Evolutionary conservation across 768 basidiomycete genomes (phyloP).

Genomic region (Kwoniella pini): DNA sequence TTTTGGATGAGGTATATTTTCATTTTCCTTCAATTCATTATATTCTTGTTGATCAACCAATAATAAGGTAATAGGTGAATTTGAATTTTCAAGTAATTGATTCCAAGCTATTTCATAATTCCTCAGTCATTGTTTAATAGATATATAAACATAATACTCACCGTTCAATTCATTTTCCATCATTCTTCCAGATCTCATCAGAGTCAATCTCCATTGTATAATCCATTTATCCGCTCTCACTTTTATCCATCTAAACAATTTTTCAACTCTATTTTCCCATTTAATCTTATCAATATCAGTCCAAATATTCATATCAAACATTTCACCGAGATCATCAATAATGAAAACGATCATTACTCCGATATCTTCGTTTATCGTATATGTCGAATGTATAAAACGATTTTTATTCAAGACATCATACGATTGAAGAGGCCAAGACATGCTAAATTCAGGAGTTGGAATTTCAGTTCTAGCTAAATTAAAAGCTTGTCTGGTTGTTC

Average conservation of each 20-base stretch:
- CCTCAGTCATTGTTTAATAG: too few species aligned
- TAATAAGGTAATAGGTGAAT: slow-evolving; percentile 4
- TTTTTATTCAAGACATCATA: slow-evolving; percentile 42
- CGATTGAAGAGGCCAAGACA: slow-evolving; percentile 38
- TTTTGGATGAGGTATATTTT: slow-evolving; percentile 4
- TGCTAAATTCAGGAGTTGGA: slow-evolving; percentile 27
- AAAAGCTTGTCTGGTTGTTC: slow-evolving; percentile 25
- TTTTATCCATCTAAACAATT: slow-evolving; percentile 9
- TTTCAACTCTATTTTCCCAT: background rate
- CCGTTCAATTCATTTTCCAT: slow-evolving; percentile 22
- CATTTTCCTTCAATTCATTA: background rate
- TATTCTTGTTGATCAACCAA: background rate
- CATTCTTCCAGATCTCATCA: slow-evolving; percentile 22
- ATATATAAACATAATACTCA: too few species aligned
- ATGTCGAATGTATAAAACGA: slow-evolving; percentile 29
- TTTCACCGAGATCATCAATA: slow-evolving; percentile 37
- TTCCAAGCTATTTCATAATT: slow-evolving; percentile 27
- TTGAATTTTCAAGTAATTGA: slow-evolving; percentile 1
- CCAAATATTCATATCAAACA: slow-evolving; percentile 27
- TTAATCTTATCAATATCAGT: background rate
- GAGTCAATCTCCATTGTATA: slow-evolving; percentile 26
- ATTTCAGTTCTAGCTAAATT: slow-evolving; percentile 29
- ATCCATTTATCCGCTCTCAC: slow-evolving; percentile 15
- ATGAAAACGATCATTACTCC: slow-evolving; percentile 24
- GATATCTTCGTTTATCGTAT: slow-evolving; percentile 11